phyloP scores from a whole-genome alignment of 2,329 filamentous ascomycete genomes.

The Penicillium sp. region DNA sequence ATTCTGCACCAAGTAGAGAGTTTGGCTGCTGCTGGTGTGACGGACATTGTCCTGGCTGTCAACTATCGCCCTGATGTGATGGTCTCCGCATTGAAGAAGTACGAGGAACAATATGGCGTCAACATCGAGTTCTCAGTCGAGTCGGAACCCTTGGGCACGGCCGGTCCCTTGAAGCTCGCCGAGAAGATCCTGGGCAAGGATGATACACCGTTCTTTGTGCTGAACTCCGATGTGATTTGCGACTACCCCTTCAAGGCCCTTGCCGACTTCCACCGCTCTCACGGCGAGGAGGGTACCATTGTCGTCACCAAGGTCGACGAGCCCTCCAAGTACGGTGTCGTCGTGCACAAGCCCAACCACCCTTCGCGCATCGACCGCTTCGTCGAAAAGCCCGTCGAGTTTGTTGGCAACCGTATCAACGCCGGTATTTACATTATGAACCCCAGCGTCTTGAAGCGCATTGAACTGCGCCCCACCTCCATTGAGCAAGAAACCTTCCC shows the following conservation, averaged over 20 bases:
- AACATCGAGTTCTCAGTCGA: conserved; percentile 97
- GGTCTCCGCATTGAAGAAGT: conserved; percentile 91
- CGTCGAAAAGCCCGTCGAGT: conserved; percentile 98
- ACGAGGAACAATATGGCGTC: conserved; percentile 86
- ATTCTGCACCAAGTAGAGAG: conserved; percentile 97
- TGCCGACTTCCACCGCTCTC: conserved; percentile 82
- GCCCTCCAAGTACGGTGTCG: conserved; percentile 96
- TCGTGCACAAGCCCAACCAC: conserved; percentile 93
- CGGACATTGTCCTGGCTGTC: conserved; percentile 94
- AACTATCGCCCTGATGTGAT: conserved; percentile 99
- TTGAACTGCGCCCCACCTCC: conserved; percentile 91
- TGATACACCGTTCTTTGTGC: conserved; percentile 90
- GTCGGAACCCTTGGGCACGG: conserved; percentile 88
- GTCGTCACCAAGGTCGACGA: conserved; percentile 99
- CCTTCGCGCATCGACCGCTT: conserved; percentile 92
- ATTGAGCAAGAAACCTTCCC: conserved; percentile 99
- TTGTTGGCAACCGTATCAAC: conserved; percentile 97
- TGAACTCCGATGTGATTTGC: conserved; percentile 98
- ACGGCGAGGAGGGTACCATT: conserved; percentile 95
- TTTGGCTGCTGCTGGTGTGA: conserved; percentile 86
- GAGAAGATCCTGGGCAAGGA: conserved; percentile 90
- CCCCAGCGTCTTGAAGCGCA: conserved; percentile 80
- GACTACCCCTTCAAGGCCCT: conserved; percentile 92
- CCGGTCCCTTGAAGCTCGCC: conserved; percentile 89
- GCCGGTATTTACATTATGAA: conserved; percentile 98